phyloP scores from a whole-genome alignment of 495 filamentous ascomycete genomes.

The Oleoguttula mirabilis region DNA sequence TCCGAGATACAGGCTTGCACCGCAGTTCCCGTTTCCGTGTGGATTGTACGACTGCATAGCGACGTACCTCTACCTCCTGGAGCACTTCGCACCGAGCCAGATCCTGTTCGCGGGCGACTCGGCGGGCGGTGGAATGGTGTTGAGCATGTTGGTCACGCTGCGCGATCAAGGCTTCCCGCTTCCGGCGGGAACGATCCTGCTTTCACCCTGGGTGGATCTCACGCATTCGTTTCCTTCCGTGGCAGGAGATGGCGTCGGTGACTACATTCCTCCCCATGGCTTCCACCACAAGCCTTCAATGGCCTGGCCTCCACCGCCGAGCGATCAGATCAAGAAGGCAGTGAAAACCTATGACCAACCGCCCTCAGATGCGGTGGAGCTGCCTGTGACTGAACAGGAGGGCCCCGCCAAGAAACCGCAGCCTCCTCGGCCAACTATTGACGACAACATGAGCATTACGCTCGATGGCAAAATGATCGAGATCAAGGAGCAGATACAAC shows the following conservation, averaged over 20 bases:
- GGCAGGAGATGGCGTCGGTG: constrained; percentile 53
- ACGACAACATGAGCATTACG: constrained; percentile 41
- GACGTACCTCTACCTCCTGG: constrained; percentile 70
- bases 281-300: constrained; percentile 74
- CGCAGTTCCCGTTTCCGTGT: constrained; percentile 92
- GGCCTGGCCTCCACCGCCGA: constrained; percentile 84
- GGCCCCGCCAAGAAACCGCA: neutral
- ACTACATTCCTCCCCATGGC: constrained; percentile 79
- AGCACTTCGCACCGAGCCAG: constrained; percentile 57
- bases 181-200: constrained; percentile 78
- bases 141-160: constrained; percentile 66
- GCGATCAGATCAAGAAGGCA: constrained; percentile 44
- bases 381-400: constrained; percentile 11
- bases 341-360: neutral
- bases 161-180: constrained; percentile 69
- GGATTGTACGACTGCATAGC: constrained; percentile 79
- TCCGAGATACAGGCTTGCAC: constrained; percentile 75
- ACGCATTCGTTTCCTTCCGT: constrained; percentile 92
- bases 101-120: constrained; percentile 83
- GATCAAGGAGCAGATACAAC: constrained; percentile 86
- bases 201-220: constrained; percentile 88
- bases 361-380: constrained; percentile 12
- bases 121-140: constrained; percentile 76
- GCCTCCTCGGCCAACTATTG: constrained; percentile 8
- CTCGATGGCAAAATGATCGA: constrained; percentile 58